These are phyloP conservation scores for Aureobasidium leucospermi DNA, from an alignment of 2,329 filamentous ascomycete species.

Conservation along the genomic window DNA sequence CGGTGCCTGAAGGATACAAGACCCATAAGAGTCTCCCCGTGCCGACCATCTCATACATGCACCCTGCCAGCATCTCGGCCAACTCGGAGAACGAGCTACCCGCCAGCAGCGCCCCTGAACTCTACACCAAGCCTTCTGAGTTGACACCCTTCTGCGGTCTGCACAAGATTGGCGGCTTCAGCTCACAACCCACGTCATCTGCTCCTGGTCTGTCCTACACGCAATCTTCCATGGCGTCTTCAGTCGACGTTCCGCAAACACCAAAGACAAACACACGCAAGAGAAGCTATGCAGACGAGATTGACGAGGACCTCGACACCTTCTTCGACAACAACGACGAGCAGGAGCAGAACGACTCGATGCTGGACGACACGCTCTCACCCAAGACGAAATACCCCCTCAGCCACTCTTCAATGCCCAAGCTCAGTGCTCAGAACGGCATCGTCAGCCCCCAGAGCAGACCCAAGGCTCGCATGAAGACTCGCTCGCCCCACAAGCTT, in stretches of 20 bases:
- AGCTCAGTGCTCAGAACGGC: neutral
- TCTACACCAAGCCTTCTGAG: slow-evolving; percentile 41
- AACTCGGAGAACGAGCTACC: neutral
- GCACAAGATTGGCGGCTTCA: slow-evolving; percentile 64
- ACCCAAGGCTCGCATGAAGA: slow-evolving; percentile 12
- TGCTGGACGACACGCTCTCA: neutral
- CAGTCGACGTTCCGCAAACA: slow-evolving; percentile 27
- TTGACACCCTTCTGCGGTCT: slow-evolving; percentile 75
- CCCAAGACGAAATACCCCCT: slow-evolving; percentile 1
- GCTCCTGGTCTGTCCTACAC: slow-evolving; percentile 29
- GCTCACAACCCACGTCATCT: slow-evolving; percentile 44
- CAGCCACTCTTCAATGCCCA: slow-evolving; percentile 10
- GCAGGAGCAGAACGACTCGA: neutral
- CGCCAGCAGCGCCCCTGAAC: neutral
- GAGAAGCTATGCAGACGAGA: slow-evolving; percentile 29
- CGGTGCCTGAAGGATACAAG: slow-evolving; percentile 90
- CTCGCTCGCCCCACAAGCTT: neutral
- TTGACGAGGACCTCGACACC: slow-evolving; percentile 29
- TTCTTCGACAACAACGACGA: slow-evolving; percentile 24
- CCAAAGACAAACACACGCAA: slow-evolving; percentile 20
- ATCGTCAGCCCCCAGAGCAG: slow-evolving; percentile 4
- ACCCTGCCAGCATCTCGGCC: neutral
- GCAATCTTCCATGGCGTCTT: slow-evolving; percentile 32
- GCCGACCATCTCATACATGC: slow-evolving; percentile 9
- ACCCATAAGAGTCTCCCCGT: slow-evolving; percentile 46